Conservation (phyloP, 2,329 filamentous ascomycete species). For the Diaporthe helianthi region DNA sequence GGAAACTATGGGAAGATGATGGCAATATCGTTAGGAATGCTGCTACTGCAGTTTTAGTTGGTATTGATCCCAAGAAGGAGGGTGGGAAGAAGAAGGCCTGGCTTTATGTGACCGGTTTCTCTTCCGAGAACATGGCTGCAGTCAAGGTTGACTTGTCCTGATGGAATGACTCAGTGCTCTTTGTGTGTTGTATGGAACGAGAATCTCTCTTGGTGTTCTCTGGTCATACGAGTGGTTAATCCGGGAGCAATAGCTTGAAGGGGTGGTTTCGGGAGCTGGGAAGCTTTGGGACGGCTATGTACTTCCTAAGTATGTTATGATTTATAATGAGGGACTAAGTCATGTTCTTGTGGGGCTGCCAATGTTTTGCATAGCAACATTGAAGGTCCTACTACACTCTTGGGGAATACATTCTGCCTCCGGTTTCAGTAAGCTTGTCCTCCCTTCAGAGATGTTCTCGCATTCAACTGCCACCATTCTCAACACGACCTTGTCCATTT, state of each 20-base stretch:
- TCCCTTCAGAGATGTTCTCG: background rate
- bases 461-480: background rate
- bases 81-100: conserved; percentile 56
- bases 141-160: conserved; percentile 57
- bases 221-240: too few relatives aligned
- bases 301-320: too few relatives aligned
- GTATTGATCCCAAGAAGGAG: conserved; percentile 55
- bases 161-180: background rate
- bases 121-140: conserved; percentile 56
- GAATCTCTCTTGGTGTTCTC: too few relatives aligned
- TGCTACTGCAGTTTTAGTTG: conserved; percentile 60
- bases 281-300: background rate
- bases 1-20: conserved; percentile 65
- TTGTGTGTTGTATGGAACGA: too few relatives aligned
- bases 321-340: background rate
- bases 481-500: background rate
- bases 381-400: too few relatives aligned
- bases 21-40: conserved; percentile 56
- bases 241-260: too few relatives aligned
- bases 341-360: background rate
- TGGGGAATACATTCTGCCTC: background rate
- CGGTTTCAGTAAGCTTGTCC: background rate
- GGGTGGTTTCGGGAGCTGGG: too few relatives aligned
- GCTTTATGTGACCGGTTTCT: conserved; percentile 65
- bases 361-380: background rate